Percentiles rank a stretch among this genome's conserved stretches.
Conservation (phyloP, 441 rosid species). For the Erysimum pusillum region DNA sequence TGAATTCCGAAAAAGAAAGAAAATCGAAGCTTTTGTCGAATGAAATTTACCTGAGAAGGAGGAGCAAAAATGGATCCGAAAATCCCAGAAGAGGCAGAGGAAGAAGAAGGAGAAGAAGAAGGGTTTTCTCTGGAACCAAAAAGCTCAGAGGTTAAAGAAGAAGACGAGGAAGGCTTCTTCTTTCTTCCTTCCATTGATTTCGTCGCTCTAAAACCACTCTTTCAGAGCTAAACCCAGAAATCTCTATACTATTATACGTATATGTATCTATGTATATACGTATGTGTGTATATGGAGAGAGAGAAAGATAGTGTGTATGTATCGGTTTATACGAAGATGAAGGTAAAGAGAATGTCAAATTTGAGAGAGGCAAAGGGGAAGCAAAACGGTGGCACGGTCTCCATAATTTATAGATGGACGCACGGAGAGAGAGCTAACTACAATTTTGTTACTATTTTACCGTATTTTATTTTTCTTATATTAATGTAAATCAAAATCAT, state of each 20-base stretch:
- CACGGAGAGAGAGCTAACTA: not conserved
- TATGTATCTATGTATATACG: not conserved
- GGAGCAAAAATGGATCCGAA: constrained; percentile 76
- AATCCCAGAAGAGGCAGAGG: constrained; percentile 64
- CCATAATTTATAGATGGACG: constrained; percentile 26
- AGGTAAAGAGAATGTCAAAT: not conserved
- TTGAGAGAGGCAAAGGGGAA: constrained; percentile 33
- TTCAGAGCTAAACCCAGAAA: constrained; percentile 28
- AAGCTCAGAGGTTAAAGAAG: constrained; percentile 73
- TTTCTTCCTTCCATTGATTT: constrained; percentile 72
- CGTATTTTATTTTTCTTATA: not conserved
- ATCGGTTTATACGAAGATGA: constrained; percentile 31
- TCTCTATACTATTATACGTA: constrained; percentile 20
- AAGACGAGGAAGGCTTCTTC: constrained; percentile 53
- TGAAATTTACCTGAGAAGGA: constrained; percentile 58
- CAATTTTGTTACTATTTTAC: not conserved
- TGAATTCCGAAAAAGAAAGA: not conserved
- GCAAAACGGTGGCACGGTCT: constrained; percentile 17
- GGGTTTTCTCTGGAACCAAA: constrained; percentile 71
- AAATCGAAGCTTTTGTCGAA: constrained; percentile 3
- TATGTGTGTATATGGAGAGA: not conserved
- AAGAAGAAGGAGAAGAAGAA: constrained; percentile 28
- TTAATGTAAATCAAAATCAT: too few relatives aligned
- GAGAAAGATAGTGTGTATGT: not conserved
- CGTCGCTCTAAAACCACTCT: constrained; percentile 30